Evolutionary conservation across 148 eudicot genomes (phyloP), one percentile per base, ranked within the genome.

Genomic region (Beta vulgaris): DNA sequence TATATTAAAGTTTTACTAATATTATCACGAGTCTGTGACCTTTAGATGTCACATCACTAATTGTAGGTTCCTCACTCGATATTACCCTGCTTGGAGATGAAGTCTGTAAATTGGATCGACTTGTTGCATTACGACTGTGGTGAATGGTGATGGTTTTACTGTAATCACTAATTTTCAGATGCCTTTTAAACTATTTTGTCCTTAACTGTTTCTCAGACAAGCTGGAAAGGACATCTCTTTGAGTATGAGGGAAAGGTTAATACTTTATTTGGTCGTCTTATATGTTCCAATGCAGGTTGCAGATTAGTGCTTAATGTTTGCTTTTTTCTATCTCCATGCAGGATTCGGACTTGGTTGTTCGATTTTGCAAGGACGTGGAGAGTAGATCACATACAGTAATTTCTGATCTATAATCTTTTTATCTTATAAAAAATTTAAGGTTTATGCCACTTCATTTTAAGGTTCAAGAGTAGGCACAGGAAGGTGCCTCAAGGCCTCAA

Each of bases 281-380:
- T 61, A 13, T 49, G 6, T 53, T 67, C 23, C 5, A 40, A 43
- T 69, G 14, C 60, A 42, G 48, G 75, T 73, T 35, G 18, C 9
- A 2, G 2, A 58, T 51, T 75, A 28, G 16, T 39, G 23, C 28
- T 37, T 13, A 54, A 34, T 40, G 58, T 25, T 46, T 60, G 32
- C 35, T 31, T 49, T 68, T 46, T 21, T 54, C 65, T 48, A n/a
- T 51, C n/a, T 57, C n/a, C 28, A 40, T 84, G 78, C 90, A 93
- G 98, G 95, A 83, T 42, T 62, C 88, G 21, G 98, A 91, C 73
- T 80, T 86, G 84, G 97, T 80, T 25, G 86, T 93, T 72, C 85
- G 91, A 83, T 93, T 93, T 80, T 93, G 98, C 84, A 91, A 91
- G 83, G 97, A 91, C 68, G 98, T 93, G 66, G 97, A 93, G 81